Conservation (phyloP, 2,329 filamentous ascomycete genomes). For the Penicillium decumbens region DNA sequence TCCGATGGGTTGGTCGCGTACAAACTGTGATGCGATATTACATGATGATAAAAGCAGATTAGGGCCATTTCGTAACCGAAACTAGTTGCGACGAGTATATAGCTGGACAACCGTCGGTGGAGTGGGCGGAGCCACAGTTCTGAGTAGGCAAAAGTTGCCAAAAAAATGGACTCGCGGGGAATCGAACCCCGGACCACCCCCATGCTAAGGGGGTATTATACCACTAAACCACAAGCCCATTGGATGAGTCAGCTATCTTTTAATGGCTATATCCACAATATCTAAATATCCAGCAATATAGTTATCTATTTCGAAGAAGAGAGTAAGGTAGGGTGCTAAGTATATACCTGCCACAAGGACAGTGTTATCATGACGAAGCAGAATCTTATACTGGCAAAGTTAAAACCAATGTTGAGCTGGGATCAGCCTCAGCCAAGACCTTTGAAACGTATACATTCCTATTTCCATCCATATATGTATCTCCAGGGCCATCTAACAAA, state of each 20-base stretch:
- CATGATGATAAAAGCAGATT: no score
- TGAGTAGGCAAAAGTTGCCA: background rate
- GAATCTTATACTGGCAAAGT: background rate
- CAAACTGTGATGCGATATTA: no score
- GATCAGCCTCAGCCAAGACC: background rate
- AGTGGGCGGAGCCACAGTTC: no score
- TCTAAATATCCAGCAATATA: no score
- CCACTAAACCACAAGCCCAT: constrained; percentile 37
- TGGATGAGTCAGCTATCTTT: background rate
- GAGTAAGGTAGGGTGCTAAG: no score
- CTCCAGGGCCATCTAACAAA: background rate
- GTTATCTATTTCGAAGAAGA: no score
- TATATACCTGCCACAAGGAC: no score
- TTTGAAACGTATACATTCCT: background rate
- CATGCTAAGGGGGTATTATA: constrained; percentile 48
- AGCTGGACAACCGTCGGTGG: no score
- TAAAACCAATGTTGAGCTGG: background rate
- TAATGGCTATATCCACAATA: background rate
- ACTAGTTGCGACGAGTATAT: no score
- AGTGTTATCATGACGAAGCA: no score
- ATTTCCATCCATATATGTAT: background rate
- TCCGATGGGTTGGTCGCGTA: no score
- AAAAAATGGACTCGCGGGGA: constrained; percentile 44
- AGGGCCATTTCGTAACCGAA: no score
- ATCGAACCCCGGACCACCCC: constrained; percentile 48